phyloP scores from a whole-genome alignment of 2,329 filamentous ascomycete species.

The Waltergamsia citrina region DNA sequence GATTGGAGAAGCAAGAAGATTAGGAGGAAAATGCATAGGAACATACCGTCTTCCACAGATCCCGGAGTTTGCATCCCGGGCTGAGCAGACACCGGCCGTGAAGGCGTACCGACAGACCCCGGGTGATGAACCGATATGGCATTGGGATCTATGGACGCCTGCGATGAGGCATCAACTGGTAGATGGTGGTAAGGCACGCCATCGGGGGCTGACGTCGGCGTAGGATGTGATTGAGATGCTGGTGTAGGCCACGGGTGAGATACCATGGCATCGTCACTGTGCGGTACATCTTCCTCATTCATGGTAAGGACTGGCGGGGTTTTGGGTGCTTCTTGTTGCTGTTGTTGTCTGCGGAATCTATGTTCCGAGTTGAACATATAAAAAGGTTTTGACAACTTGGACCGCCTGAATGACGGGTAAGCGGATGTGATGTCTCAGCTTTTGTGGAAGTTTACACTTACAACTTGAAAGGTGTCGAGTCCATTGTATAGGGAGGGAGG shows the following conservation, averaged over 20 bases:
- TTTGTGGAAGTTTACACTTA: constrained; percentile 1
- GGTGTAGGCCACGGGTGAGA: constrained; percentile 3
- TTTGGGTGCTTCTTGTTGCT: constrained; percentile 4
- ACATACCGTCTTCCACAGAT: constrained; percentile 3
- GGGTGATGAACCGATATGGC: constrained; percentile 1
- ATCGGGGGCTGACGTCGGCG: background rate
- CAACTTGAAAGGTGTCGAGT: constrained; percentile 3
- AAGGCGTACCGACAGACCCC: constrained; percentile 2
- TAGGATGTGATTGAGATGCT: background rate
- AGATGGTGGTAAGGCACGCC: background rate
- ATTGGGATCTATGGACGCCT: constrained; percentile 1
- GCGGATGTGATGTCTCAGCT: background rate
- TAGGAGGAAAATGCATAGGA: no score
- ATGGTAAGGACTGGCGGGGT: constrained; percentile 4
- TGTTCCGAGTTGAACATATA: constrained; percentile 1
- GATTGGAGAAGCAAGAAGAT: no score
- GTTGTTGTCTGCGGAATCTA: constrained; percentile 1
- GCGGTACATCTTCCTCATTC: constrained; percentile 2
- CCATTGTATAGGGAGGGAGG: constrained; percentile 1
- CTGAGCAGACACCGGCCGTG: constrained; percentile 4
- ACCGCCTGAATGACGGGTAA: constrained; percentile 1
- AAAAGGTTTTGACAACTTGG: constrained; percentile 5
- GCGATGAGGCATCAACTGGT: background rate
- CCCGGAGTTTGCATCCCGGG: constrained; percentile 3
- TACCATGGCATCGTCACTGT: background rate